phyloP scores from a whole-genome alignment of 1,284 basidiomycete genomes.

The Tetrapyrgos nigripes region DNA sequence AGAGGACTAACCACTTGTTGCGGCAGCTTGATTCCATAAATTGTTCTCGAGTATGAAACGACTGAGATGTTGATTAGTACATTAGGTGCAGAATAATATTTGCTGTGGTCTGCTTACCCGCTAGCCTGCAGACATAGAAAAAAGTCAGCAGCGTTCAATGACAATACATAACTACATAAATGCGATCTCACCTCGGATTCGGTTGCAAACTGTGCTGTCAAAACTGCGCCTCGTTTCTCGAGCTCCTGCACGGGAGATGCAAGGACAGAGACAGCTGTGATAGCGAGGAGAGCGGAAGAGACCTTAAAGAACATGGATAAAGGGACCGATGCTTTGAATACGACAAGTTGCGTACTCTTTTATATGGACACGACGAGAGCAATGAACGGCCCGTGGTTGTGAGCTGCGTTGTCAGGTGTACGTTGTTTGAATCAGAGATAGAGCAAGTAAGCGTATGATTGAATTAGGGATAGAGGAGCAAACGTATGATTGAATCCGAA shows the following conservation, averaged over 20 bases:
- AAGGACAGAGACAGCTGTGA: neutral
- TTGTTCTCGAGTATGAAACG: conserved; percentile 40
- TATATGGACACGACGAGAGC: neutral
- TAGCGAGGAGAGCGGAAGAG: neutral
- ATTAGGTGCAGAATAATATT: neutral
- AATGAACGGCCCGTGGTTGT: no score
- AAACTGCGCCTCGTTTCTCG: conserved; percentile 31
- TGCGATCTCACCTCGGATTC: conserved; percentile 35
- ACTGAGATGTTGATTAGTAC: conserved; percentile 10
- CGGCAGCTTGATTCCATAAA: conserved; percentile 35
- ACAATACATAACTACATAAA: neutral
- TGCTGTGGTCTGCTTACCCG: conserved; percentile 5
- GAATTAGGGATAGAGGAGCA: no score
- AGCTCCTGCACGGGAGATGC: conserved; percentile 23
- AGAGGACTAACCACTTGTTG: conserved; percentile 27
- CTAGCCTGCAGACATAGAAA: neutral
- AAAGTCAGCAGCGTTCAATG: neutral
- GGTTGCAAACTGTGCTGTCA: conserved; percentile 34
- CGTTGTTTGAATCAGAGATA: no score
- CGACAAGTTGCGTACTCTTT: neutral
- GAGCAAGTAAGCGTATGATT: no score
- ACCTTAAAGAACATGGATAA: neutral
- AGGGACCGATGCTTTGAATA: neutral
- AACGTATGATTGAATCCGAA: no score
- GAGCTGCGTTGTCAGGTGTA: no score